Conservation (phyloP, 345 rosid genomes). For the Angophora floribunda region DNA sequence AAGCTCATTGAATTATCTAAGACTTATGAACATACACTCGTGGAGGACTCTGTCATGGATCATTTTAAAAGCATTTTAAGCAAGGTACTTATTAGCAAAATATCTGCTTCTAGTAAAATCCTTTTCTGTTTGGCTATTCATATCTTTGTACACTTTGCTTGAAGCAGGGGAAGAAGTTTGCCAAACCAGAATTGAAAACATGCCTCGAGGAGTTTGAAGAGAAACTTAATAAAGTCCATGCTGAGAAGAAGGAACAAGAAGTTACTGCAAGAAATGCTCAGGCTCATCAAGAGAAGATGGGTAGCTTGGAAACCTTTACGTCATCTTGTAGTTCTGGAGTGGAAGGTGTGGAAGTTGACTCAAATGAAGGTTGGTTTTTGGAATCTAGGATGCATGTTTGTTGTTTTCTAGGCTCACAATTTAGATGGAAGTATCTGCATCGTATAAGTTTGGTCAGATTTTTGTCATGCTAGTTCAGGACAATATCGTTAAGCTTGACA, state of each 20-base stretch:
- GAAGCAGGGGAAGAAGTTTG: slow-evolving; percentile 85
- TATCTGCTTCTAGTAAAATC: not conserved
- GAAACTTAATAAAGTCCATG: slow-evolving; percentile 76
- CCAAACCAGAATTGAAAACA: slow-evolving; percentile 82
- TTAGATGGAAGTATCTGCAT: not conserved
- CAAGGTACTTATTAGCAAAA: slow-evolving; percentile 42
- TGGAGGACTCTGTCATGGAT: slow-evolving; percentile 78
- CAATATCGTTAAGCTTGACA: not conserved
- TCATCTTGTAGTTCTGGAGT: slow-evolving; percentile 29
- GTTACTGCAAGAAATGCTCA: slow-evolving; percentile 82
- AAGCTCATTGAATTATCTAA: slow-evolving; percentile 86
- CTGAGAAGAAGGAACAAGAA: slow-evolving; percentile 94
- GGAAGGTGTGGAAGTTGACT: slow-evolving; percentile 31
- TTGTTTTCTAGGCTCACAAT: not conserved
- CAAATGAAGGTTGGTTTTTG: slow-evolving; percentile 42
- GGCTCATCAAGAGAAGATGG: slow-evolving; percentile 60
- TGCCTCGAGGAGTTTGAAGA: slow-evolving; percentile 97
- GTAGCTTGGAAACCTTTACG: slow-evolving; percentile 22
- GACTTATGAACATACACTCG: slow-evolving; percentile 71
- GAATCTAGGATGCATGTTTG: not conserved
- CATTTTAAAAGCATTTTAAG: slow-evolving; percentile 77
- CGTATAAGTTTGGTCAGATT: not conserved
- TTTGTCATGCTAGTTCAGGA: not conserved
- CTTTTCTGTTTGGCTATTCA: not conserved
- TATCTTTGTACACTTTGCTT: not conserved